Evolutionary conservation across 2,329 filamentous ascomycete genomes (phyloP).

Genomic region (Fusarium acutatum): DNA sequence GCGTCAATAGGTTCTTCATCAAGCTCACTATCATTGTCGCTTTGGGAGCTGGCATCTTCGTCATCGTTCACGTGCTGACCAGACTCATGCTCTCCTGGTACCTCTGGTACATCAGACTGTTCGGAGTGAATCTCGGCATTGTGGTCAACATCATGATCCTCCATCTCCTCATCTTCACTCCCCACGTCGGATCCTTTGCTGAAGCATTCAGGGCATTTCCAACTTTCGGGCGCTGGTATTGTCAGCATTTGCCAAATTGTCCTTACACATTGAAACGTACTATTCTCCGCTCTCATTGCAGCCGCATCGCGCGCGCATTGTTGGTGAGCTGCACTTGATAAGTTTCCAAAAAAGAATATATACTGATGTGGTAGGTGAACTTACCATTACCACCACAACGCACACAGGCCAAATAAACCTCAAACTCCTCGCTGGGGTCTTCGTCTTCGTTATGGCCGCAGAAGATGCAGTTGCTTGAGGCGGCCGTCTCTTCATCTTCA

Average conservation of each 20-base stretch:
- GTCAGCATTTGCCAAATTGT: slow-evolving; percentile 11
- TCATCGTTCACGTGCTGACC: slow-evolving; percentile 11
- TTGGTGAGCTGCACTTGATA: slow-evolving; percentile 77
- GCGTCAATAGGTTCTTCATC: slow-evolving; percentile 56
- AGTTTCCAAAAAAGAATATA: slow-evolving; percentile 37
- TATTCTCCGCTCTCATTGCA: slow-evolving; percentile 47
- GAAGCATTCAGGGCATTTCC: slow-evolving; percentile 62
- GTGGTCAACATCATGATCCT: slow-evolving; percentile 35
- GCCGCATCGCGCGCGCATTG: slow-evolving; percentile 82
- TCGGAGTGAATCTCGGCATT: slow-evolving; percentile 38
- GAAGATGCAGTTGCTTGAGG: slow-evolving; percentile 67
- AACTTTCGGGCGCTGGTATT: slow-evolving; percentile 51
- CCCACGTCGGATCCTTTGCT: slow-evolving; percentile 45
- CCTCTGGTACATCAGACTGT: slow-evolving; percentile 36
- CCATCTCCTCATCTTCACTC: slow-evolving; percentile 44
- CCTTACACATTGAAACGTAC: slow-evolving; percentile 32
- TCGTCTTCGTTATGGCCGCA: slow-evolving; percentile 85
- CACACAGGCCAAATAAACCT: slow-evolving; percentile 78
- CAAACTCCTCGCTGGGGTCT: slow-evolving; percentile 82
- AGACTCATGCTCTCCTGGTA: slow-evolving; percentile 8
- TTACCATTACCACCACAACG: slow-evolving; percentile 85
- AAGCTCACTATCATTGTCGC: slow-evolving; percentile 9
- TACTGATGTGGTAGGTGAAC: slow-evolving; percentile 49
- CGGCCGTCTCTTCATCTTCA: slow-evolving; percentile 58
- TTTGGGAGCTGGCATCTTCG: slow-evolving; percentile 20